phyloP scores from a whole-genome alignment of 805 yeast species.

The Blastobotrys mokoenaii region DNA sequence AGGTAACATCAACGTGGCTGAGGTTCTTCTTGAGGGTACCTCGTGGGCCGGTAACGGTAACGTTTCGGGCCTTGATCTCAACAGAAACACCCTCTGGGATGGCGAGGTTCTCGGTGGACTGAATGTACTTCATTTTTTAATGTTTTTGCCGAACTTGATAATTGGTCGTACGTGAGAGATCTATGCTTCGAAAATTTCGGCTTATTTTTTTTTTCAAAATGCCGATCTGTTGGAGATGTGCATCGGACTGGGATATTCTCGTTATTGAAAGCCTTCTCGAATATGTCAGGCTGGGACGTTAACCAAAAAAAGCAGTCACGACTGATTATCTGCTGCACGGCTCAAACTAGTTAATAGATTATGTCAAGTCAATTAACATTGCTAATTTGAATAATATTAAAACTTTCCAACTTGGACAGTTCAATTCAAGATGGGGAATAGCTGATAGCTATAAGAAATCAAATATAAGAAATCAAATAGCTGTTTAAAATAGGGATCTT shows the following conservation, averaged over 20 bases:
- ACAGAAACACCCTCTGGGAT: conserved; percentile 92
- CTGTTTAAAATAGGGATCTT: too few species aligned
- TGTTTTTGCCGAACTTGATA: background rate
- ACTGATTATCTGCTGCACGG: too few species aligned
- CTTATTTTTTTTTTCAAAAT: background rate
- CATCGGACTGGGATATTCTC: background rate
- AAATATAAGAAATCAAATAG: too few species aligned
- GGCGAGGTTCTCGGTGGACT: conserved; percentile 74
- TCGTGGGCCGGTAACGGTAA: conserved; percentile 96
- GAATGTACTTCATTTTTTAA: conserved; percentile 68
- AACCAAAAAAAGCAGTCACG: too few species aligned
- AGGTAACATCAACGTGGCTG: conserved; percentile 91
- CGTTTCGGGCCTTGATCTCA: conserved; percentile 80
- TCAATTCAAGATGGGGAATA: too few species aligned
- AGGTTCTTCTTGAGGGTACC: conserved; percentile 86
- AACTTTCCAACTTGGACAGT: too few species aligned
- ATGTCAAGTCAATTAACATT: too few species aligned
- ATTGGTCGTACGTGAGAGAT: background rate
- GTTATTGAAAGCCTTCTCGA: too few species aligned
- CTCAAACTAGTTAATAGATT: too few species aligned
- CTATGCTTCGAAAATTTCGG: background rate
- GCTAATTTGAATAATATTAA: too few species aligned
- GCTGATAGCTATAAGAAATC: too few species aligned
- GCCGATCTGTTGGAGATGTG: background rate
- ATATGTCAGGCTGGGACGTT: too few species aligned